Evolutionary conservation across 2,329 filamentous ascomycete species (phyloP).

Genomic region (Fusarium hostae): DNA sequence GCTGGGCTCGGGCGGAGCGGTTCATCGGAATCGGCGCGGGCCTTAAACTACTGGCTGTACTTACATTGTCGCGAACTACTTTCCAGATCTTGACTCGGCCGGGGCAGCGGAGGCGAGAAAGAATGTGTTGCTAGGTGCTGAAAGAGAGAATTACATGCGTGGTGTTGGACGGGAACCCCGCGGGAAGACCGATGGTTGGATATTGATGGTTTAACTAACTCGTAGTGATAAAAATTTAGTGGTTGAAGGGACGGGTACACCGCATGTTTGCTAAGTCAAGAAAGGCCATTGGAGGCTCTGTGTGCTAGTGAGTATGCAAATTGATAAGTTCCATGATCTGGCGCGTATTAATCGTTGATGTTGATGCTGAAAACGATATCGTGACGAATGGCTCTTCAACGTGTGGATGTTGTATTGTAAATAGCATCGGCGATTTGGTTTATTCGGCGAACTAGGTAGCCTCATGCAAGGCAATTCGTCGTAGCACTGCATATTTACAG

Average conservation of each 20-base stretch:
- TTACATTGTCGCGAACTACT: slow-evolving; percentile 13
- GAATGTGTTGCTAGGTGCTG: background rate
- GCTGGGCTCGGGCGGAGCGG: slow-evolving; percentile 26
- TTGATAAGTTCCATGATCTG: slow-evolving; percentile 2
- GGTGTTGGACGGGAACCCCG: background rate
- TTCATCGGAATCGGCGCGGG: slow-evolving; percentile 30
- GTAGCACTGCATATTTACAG: background rate
- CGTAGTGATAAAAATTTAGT: slow-evolving; percentile 1
- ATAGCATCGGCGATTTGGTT: background rate
- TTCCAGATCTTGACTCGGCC: slow-evolving; percentile 18
- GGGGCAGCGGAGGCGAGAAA: slow-evolving; percentile 1
- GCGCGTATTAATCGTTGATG: background rate
- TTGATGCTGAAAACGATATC: background rate
- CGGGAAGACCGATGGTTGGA: slow-evolving; percentile 7
- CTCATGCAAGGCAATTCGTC: background rate
- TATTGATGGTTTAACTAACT: slow-evolving; percentile 15
- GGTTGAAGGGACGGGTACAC: slow-evolving; percentile 13
- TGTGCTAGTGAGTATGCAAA: background rate
- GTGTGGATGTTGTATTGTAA: background rate
- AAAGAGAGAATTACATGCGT: background rate
- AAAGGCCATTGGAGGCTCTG: background rate
- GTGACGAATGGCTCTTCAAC: background rate
- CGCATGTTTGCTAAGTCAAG: slow-evolving; percentile 16
- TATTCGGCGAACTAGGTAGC: background rate
- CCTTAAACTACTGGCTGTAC: slow-evolving; percentile 1